Conservation (phyloP, 2,329 filamentous ascomycete genomes). For the Monilinia polystroma region DNA sequence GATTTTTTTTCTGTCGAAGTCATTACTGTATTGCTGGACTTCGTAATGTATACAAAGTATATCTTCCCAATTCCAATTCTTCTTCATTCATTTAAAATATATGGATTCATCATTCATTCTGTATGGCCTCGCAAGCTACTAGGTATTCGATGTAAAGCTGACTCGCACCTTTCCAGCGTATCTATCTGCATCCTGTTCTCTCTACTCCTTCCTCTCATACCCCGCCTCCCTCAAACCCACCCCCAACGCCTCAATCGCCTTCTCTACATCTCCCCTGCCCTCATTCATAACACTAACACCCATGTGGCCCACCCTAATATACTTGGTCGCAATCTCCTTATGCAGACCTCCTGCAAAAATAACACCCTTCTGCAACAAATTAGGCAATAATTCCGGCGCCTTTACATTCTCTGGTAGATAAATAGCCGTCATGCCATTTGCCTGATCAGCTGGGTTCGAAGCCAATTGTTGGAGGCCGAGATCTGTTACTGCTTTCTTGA, state of each 20-base stretch:
- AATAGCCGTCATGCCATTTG: slow-evolving; percentile 97
- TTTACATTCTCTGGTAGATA: slow-evolving; percentile 85
- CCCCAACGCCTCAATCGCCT: slow-evolving; percentile 76
- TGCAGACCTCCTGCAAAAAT: slow-evolving; percentile 95
- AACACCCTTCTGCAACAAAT: slow-evolving; percentile 80
- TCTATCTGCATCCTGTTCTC: background rate
- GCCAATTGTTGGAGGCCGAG: slow-evolving; percentile 88
- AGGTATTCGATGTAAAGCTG: background rate
- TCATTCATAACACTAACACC: slow-evolving; percentile 68
- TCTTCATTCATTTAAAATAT: background rate
- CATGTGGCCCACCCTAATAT: slow-evolving; percentile 97
- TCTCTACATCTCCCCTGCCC: slow-evolving; percentile 76
- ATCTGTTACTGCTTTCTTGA: slow-evolving; percentile 79
- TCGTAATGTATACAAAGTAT: no score
- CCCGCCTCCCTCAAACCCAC: slow-evolving; percentile 73
- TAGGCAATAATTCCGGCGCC: slow-evolving; percentile 80
- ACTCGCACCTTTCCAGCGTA: background rate
- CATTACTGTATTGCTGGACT: no score
- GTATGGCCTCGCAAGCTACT: background rate
- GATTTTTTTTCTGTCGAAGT: no score
- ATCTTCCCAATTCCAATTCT: background rate
- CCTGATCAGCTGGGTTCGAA: slow-evolving; percentile 81
- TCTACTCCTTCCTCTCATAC: slow-evolving; percentile 47
- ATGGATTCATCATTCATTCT: background rate
- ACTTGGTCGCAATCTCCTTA: slow-evolving; percentile 90